Percentiles rank a stretch among this genome's conserved stretches.
phyloP scores from a whole-genome alignment of 2,329 filamentous ascomycete species.

The Beauveria brongniartii region DNA sequence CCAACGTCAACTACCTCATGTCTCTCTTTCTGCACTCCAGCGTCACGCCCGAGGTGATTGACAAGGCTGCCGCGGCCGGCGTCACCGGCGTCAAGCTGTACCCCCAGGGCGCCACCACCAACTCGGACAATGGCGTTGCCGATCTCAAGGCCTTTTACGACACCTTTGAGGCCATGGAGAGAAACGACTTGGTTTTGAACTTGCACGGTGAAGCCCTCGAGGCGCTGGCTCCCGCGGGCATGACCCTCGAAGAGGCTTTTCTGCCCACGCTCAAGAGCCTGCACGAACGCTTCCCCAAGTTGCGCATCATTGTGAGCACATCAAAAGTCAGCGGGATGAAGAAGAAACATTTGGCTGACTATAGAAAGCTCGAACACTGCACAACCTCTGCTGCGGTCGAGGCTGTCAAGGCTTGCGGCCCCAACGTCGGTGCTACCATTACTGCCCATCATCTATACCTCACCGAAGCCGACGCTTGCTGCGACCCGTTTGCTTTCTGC shows the following conservation, averaged over 20 bases:
- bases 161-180: slow-evolving; percentile 85
- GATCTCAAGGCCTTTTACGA: slow-evolving; percentile 64
- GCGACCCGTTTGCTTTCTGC: slow-evolving; percentile 57
- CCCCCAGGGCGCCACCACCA: slow-evolving; percentile 53
- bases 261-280: slow-evolving; percentile 70
- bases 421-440: slow-evolving; percentile 70
- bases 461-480: slow-evolving; percentile 61
- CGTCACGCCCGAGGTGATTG: slow-evolving; percentile 61
- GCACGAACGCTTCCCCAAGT: slow-evolving; percentile 64
- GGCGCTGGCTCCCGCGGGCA: slow-evolving; percentile 36
- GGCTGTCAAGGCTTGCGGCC: slow-evolving; percentile 68
- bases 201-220: slow-evolving; percentile 79
- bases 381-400: slow-evolving; percentile 75
- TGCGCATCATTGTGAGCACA: slow-evolving; percentile 46
- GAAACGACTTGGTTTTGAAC: slow-evolving; percentile 75
- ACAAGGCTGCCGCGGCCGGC: slow-evolving; percentile 63
- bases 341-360: too few relatives aligned
- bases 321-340: too few relatives aligned
- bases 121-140: slow-evolving; percentile 61
- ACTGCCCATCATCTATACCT: slow-evolving; percentile 82
- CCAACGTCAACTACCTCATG: slow-evolving; percentile 63
- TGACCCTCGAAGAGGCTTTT: slow-evolving; percentile 50
- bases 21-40: slow-evolving; percentile 59
- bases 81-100: slow-evolving; percentile 68
- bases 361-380: slow-evolving; percentile 63